Evolutionary conservation across 2,329 filamentous ascomycete species (phyloP).

Genomic region (Alternaria burnsii): DNA sequence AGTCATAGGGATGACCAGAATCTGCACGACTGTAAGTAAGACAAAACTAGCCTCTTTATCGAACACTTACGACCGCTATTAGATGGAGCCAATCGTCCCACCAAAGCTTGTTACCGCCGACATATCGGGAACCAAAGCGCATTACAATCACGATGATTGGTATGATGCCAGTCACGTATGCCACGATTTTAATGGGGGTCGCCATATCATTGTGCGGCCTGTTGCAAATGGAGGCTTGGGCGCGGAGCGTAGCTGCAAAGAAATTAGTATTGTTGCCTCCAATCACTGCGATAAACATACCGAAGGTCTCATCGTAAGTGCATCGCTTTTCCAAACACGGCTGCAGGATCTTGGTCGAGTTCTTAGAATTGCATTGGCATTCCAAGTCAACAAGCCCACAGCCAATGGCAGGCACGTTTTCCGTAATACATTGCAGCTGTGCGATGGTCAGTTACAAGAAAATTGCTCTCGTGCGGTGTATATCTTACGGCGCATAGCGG

Average conservation of each 20-base stretch:
- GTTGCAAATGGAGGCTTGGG: background rate
- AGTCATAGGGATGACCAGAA: background rate
- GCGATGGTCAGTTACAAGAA: background rate
- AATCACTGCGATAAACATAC: background rate
- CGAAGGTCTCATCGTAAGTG: constrained; percentile 6
- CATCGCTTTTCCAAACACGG: constrained; percentile 8
- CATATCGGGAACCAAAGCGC: background rate
- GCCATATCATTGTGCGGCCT: background rate
- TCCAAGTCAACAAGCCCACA: constrained; percentile 8
- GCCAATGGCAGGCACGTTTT: constrained; percentile 7
- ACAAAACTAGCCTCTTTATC: background rate
- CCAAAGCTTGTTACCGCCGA: background rate
- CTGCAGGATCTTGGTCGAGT: constrained; percentile 12
- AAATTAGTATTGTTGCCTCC: background rate
- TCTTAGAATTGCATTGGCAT: constrained; percentile 14
- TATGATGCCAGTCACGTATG: background rate
- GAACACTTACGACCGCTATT: background rate
- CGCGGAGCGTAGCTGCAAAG: background rate
- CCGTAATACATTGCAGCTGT: constrained; percentile 10
- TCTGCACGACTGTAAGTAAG: background rate
- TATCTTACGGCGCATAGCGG: constrained; percentile 3
- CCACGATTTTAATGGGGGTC: background rate
- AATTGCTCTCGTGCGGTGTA: background rate
- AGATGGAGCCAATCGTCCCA: background rate
- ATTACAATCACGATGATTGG: background rate